These are phyloP conservation scores for Pascua sp. DNA, from an alignment of 1,284 basidiomycete genomes.

Conservation along the genomic window DNA sequence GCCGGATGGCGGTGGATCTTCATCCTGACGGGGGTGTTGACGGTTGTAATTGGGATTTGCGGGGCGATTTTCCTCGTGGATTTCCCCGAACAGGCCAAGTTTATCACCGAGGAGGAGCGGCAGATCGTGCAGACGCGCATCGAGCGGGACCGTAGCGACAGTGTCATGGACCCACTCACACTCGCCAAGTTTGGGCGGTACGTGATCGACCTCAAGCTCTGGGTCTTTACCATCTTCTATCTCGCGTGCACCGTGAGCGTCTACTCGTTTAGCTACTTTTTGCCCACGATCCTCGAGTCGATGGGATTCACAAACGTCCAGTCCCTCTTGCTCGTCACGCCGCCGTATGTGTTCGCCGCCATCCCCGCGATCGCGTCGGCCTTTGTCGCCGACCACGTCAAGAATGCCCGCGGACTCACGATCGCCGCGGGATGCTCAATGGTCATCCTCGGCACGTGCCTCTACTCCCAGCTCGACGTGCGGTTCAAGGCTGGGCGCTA, in stretches of 20 bases:
- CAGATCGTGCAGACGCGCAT: constrained; percentile 48
- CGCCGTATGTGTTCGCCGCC: constrained; percentile 47
- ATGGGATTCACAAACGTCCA: constrained; percentile 43
- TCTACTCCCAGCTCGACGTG: constrained; percentile 12
- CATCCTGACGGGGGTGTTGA: constrained; percentile 17
- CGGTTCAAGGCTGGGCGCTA: constrained; percentile 34
- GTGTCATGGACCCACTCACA: constrained; percentile 48
- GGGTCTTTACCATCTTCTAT: constrained; percentile 51
- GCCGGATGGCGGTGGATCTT: constrained; percentile 13
- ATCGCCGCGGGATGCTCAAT: constrained; percentile 4
- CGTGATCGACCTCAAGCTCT: constrained; percentile 48
- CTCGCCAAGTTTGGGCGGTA: constrained; percentile 40
- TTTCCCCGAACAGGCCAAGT: constrained; percentile 52
- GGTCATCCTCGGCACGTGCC: constrained; percentile 8
- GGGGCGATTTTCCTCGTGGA: constrained; percentile 42
- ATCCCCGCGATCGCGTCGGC: constrained; percentile 44
- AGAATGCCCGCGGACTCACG: constrained; percentile 1
- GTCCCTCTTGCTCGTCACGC: constrained; percentile 45
- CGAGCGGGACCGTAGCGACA: constrained; percentile 51
- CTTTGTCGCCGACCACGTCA: constrained; percentile 40
- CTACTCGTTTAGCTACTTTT: constrained; percentile 41
- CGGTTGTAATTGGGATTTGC: constrained; percentile 32
- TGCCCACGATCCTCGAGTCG: constrained; percentile 45
- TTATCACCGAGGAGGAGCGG: constrained; percentile 47
- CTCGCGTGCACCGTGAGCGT: constrained; percentile 21